Evolutionary conservation across 768 basidiomycete species (phyloP), one percentile per base, ranked within the genome.

Genomic region (Collybia sp.): DNA sequence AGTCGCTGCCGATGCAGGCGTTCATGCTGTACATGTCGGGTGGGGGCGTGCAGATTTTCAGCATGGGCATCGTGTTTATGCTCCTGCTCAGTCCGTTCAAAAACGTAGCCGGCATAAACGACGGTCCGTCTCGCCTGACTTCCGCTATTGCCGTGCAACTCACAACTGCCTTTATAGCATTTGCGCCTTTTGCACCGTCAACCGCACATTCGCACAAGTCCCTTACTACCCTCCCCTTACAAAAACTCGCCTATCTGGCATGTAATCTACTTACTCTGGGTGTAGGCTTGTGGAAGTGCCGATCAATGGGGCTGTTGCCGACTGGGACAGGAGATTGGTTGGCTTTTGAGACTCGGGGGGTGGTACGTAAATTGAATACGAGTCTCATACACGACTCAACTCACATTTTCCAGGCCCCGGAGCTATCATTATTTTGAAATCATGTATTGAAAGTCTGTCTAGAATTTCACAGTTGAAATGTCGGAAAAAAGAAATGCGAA

Each of bases 21-120:
- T 88, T 97, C 69, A 97, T 97, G 94, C 75, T 97, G 30, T 97
- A 97, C 78, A 95, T 97, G 88, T 94, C 93, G 16, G 94, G 94
- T 31, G 85, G 91, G 11, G 91, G 92, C 42, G 87, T 97, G 12
- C 94, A 97, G 65, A 86, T 97, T 36, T 96, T 97, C 65, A 94
- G 92, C 67, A 91, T 97, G 73, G 93, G 94, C 30, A 94, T 93
- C 62, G 87, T 97, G 16, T 85, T 92, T 59, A 93, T 94, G 90
- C 76, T 97, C 11, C 76, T 97, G 47, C 70, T 90, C 47, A 77
- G 80, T 9, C 94, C 94, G 0, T 83, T 95, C 67, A 90, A 86
- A 64, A 93, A 91, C 45, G 61, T 93, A 11, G 76, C 80, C 43
- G 77, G 76, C 6, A 88, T 96, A 43, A 86, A 93, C 58, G 71